Conservation (phyloP, 2,329 filamentous ascomycete genomes). For the Clathrospora elynae region DNA sequence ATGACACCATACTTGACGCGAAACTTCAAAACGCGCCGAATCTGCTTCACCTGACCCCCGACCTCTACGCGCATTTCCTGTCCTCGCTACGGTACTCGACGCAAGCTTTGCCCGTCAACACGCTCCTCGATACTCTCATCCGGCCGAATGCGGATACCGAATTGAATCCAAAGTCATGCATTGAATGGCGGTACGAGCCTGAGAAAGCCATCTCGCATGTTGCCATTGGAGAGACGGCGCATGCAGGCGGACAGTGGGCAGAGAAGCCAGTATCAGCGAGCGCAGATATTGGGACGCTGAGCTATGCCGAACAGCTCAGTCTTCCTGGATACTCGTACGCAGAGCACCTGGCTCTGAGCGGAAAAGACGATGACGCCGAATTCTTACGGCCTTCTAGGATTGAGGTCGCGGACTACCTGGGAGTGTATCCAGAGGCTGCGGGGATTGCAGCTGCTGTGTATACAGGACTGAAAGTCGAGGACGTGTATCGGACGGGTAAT, state of each 20-base stretch:
- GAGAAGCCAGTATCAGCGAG: constrained; percentile 59
- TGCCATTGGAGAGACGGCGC: constrained; percentile 57
- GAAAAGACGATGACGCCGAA: constrained; percentile 50
- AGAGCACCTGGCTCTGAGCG: constrained; percentile 55
- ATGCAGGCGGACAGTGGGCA: constrained; percentile 65
- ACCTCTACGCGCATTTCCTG: constrained; percentile 63
- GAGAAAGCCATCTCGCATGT: constrained; percentile 59
- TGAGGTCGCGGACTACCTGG: constrained; percentile 62
- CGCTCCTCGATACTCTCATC: constrained; percentile 63
- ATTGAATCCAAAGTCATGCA: constrained; percentile 56
- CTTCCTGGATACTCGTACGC: constrained; percentile 64
- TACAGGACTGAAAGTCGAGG: constrained; percentile 50
- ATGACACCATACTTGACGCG: constrained; percentile 61
- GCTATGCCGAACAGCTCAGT: constrained; percentile 66
- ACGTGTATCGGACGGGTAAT: constrained; percentile 52
- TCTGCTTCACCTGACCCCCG: constrained; percentile 56
- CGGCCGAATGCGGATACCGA: constrained; percentile 64
- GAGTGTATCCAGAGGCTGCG: constrained; percentile 59
- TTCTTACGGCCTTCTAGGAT: constrained; percentile 61
- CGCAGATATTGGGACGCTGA: constrained; percentile 63
- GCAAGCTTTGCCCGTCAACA: constrained; percentile 65
- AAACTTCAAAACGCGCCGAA: constrained; percentile 57
- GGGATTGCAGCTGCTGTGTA: constrained; percentile 57
- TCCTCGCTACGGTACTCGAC: constrained; percentile 66
- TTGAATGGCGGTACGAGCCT: constrained; percentile 60